Base-by-base conservation (phyloP, 2,329 filamentous ascomycete species). In the Nigrospora oryzae region DNA sequence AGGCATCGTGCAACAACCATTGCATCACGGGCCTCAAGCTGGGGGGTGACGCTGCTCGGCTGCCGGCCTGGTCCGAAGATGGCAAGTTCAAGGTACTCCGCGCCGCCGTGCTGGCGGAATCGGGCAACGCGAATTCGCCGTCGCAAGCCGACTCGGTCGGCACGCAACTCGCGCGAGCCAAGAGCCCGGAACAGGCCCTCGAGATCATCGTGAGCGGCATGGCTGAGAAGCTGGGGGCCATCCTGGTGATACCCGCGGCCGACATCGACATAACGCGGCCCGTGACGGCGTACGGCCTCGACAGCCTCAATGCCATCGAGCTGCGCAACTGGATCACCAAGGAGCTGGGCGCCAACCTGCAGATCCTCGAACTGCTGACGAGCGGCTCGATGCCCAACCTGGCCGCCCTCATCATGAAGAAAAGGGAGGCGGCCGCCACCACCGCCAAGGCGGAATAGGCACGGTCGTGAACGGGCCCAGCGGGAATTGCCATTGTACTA, bases 301-400 rank as follows among this genome's bases (percentile, higher is more conserved):
- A 44, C 17, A 17, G 15, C 10, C 17, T 44, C 11, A 44, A 23
- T 12, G 42, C 42, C 42, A 44, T 44, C 36, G 42, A 44, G 42
- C n/a, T 44, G 15, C 42, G 42, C 34, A 44, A 44, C 42, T 44
- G 42, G 42, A 44, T 44, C 30, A 44, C 42, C 15, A 66, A 69
- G 46, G 69, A 72, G 56, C 64, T 74, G 49, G 63, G 73, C 53
- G 65, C 68, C 1, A 73, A 70, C 44, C 52, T 78, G 55, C 73
- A 79, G 57, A 73, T 79, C 0, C 56, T 79, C 47, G 75, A 80
- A 54, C 56, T 79, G 47, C 57, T 79, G 38, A 72, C 68, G 4
- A 74, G 71, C 52, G 73, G 73, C 2, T 69, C 65, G 3, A 32
- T 48, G 19, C 39, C 36, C 4, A 36, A 45, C 38, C 23, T 48